Base-by-base conservation (phyloP, 371 early-diverging fungal species). In the Batkoa obscura region DNA sequence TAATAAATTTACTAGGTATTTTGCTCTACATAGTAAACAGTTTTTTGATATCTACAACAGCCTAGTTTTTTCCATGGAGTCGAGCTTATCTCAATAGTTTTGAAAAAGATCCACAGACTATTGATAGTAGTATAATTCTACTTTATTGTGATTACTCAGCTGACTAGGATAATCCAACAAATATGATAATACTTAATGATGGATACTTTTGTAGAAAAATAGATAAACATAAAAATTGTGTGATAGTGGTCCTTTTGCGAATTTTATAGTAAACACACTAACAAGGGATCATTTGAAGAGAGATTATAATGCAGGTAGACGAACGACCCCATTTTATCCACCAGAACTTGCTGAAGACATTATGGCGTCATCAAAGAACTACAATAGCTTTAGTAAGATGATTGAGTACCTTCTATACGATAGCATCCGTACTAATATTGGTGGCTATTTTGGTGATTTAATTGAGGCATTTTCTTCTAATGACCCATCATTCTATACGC, bases 91-190 rank as follows among this genome's bases (percentile, higher is more conserved):
- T 71, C 12, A 50, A 35, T 2, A 23, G 52, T 2, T 69, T 58
- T 48, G 72, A 74, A 53, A 17, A 36, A 9, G 31, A 43, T 8
- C 49, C 71, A 10, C 58, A 64, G 30, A 38, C 48, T 13, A 62
- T 68, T 42, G 67, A 74, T 59, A 60, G 69, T 4, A 36, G 50
- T 8, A 62, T 76, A 15, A 53, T 51, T 8, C 58, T 75, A 32
- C 75, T 76, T 15, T 79, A 69, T 59, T 76, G 76, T 76, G 69
- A 78, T 50, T 75, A 72, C 72, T 54, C 55, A 4, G 23, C 58
- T 10, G 63, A 67, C 48, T 56, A 62, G 3, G 60, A 60, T 39
- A 15, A 49, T 23, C 61, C 60, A 9, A 37, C 15, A 3, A 13
- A n/a, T 9, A 53, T 59, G 1, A 50, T 52, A 8, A 43, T 67